These are phyloP conservation scores for Hypoxylon sp. DNA, from an alignment of 2,329 filamentous ascomycete genomes.

Conservation along the genomic window DNA sequence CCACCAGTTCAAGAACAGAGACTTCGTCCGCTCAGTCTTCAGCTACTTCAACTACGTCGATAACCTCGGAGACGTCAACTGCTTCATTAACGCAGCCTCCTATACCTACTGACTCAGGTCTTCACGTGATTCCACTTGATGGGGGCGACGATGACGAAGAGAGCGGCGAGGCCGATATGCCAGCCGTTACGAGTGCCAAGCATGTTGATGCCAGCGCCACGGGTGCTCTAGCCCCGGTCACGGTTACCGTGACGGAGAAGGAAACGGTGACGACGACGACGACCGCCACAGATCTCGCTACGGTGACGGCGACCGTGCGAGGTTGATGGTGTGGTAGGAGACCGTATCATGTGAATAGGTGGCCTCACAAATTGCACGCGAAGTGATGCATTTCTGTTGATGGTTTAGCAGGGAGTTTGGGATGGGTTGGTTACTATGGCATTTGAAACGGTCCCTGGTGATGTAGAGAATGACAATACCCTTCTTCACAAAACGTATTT, in stretches of 20 bases:
- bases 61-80: background rate
- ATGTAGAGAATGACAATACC: constrained; percentile 27
- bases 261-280: constrained; percentile 39
- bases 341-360: background rate
- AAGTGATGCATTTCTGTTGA: constrained; percentile 2
- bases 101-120: constrained; percentile 29
- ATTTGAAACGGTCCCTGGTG: background rate
- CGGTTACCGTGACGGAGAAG: constrained; percentile 43
- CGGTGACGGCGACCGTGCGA: constrained; percentile 31
- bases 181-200: constrained; percentile 17
- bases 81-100: constrained; percentile 10
- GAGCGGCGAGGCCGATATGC: background rate
- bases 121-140: constrained; percentile 38
- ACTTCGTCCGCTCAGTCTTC: background rate
- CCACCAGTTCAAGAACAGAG: background rate
- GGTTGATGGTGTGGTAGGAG: constrained; percentile 1
- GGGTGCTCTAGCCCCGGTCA: constrained; percentile 18
- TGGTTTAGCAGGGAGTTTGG: constrained; percentile 33
- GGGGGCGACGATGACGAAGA: background rate
- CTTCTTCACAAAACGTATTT: constrained; percentile 28
- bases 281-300: constrained; percentile 35
- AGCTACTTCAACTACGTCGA: background rate
- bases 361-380: background rate
- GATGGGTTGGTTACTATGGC: background rate
- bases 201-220: constrained; percentile 17